Evolutionary conservation across 2,329 filamentous ascomycete genomes (phyloP).

Genomic region (Fusarium illudens): DNA sequence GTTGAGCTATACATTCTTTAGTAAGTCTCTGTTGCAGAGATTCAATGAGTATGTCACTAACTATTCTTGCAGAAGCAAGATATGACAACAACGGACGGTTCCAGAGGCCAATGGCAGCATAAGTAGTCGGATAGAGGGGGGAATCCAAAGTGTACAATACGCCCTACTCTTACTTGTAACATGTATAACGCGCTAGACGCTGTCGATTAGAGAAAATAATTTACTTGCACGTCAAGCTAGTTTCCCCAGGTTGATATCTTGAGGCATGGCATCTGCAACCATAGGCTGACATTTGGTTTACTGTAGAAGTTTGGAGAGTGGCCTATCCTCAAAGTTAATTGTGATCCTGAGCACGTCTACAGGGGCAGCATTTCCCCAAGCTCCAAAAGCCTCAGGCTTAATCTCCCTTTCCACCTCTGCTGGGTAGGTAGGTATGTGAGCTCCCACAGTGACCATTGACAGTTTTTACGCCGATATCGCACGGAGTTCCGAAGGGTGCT

Average conservation of each 20-base stretch:
- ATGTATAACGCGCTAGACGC: constrained; percentile 17
- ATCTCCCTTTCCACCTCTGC: no score
- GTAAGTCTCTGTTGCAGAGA: constrained; percentile 62
- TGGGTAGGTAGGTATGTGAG: no score
- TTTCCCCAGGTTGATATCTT: not conserved
- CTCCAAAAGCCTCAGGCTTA: no score
- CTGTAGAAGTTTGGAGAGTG: not conserved
- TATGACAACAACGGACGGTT: constrained; percentile 58
- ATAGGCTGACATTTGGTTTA: not conserved
- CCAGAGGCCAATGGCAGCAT: constrained; percentile 48
- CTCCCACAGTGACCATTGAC: not conserved
- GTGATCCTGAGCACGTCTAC: not conserved
- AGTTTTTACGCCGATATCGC: not conserved
- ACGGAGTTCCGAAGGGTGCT: not conserved
- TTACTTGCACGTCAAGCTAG: not conserved
- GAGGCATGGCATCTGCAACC: not conserved
- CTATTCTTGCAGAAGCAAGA: constrained; percentile 50
- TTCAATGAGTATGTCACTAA: constrained; percentile 45
- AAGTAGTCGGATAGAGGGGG: constrained; percentile 29
- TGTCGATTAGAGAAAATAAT: constrained; percentile 6
- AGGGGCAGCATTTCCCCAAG: not conserved
- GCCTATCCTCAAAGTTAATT: not conserved
- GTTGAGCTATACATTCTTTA: constrained; percentile 97
- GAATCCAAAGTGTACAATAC: constrained; percentile 28
- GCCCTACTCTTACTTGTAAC: constrained; percentile 31